Evolutionary conservation across 2,329 filamentous ascomycete species (phyloP).

Genomic region (Colletotrichum destructivum): DNA sequence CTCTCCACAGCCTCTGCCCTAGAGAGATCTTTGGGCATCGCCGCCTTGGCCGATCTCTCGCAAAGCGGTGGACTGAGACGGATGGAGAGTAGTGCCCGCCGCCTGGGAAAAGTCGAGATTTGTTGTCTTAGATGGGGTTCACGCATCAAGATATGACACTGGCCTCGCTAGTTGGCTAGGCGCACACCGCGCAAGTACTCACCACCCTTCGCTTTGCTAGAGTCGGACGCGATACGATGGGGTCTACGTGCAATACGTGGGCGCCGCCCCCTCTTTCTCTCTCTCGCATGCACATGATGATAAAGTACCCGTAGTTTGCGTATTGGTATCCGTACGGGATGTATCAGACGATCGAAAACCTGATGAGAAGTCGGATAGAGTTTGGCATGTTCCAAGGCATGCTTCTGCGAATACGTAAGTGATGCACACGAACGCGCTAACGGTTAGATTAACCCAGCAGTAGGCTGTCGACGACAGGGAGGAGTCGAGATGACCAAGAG

Average conservation of each 20-base stretch:
- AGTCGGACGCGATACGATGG: neutral
- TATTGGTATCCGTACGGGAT: conserved; percentile 2
- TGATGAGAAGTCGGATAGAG: conserved; percentile 29
- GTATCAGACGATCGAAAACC: conserved; percentile 24
- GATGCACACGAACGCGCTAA: conserved; percentile 26
- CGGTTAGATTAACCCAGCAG: conserved; percentile 18
- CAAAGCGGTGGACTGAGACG: conserved; percentile 3
- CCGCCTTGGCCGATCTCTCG: conserved; percentile 35
- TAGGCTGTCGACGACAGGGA: conserved; percentile 2
- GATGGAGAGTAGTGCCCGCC: conserved; percentile 16
- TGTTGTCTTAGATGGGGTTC: conserved; percentile 18
- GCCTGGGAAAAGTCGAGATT: neutral
- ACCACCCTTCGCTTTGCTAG: neutral
- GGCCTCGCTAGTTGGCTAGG: conserved; percentile 12
- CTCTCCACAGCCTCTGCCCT: conserved; percentile 24
- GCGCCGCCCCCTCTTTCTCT: neutral
- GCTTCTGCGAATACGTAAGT: conserved; percentile 33
- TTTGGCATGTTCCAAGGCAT: conserved; percentile 41
- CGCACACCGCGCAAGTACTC: neutral
- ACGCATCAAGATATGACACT: conserved; percentile 2
- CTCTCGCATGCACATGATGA: neutral
- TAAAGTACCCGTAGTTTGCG: neutral
- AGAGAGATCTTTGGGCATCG: conserved; percentile 27
- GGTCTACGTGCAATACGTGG: neutral
- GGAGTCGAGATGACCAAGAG: neutral